Base-by-base conservation (phyloP, 2,329 filamentous ascomycete genomes). In the Hypoxylon sp. region DNA sequence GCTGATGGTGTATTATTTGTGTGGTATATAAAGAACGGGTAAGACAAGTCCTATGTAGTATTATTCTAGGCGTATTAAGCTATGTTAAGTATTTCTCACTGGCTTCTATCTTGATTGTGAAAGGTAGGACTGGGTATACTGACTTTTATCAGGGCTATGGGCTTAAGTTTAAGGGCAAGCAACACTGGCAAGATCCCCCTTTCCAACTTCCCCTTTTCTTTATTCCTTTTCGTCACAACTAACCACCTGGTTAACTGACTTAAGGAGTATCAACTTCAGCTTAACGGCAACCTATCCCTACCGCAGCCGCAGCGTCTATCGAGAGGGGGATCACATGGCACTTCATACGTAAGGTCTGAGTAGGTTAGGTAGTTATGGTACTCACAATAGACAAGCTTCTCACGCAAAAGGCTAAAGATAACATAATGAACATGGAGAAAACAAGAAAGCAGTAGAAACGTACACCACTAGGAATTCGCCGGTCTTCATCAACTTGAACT, bases 381-480 rank as follows among this genome's bases (percentile, higher is more conserved):
- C n/a, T n/a, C n/a, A n/a, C 3, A 37, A 8, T 45, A 9, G 14
- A 21, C 5, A 14, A 9, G 48, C 29, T 34, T 51, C 12, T 2
- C 12, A 39, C 2, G 29, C 19, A 34, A 52, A 23, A 37, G 23
- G 16, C 12, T 19, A 14, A 37, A 21, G 1, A 7, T 6, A 8
- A 2, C 14, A 39, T 2, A 2, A 39, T 29, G 12, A 50, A 23
- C 21, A 50, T 9, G 8, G 19, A 32, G 39, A 52, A n/a, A 19
- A 37, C 21, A 51, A 1, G 9, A 32, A 39, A 25, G 7, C 9
- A 16, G n/a, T n/a, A n/a, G n/a, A 37, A 52, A 52, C 48, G 48
- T 52, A 52, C 30, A 52, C 37, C 48, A 52, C 48, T 30, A 23
- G 48, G 48, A 30, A 52, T 52, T 52, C 48, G 32, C 48, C 39